phyloP scores from a whole-genome alignment of 768 basidiomycete species.

The Leucocoprinus birnbaumii region DNA sequence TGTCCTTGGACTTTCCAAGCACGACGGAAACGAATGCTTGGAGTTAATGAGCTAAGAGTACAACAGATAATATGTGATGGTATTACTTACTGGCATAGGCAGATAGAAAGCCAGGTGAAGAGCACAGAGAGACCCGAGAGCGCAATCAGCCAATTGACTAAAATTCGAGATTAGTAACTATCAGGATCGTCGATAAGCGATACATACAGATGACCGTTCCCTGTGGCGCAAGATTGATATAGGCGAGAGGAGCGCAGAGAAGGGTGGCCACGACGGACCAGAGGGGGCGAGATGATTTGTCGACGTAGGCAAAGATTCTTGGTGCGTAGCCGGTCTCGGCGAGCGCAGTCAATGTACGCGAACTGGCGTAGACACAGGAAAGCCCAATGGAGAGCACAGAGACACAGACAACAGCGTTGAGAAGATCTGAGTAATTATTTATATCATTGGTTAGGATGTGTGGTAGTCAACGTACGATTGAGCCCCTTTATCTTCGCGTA shows the following conservation, averaged over 20 bases:
- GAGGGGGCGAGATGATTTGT: slow-evolving; percentile 45
- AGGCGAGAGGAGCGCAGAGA: slow-evolving; percentile 36
- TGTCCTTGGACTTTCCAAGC: slow-evolving; percentile 44
- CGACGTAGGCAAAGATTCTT: slow-evolving; percentile 40
- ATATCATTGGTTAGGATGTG: neutral
- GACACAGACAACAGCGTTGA: slow-evolving; percentile 43
- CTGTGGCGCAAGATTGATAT: slow-evolving; percentile 33
- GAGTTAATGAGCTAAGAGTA: neutral
- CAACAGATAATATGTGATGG: neutral
- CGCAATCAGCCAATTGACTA: slow-evolving; percentile 42
- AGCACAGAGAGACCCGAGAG: slow-evolving; percentile 45
- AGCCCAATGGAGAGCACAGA: slow-evolving; percentile 45
- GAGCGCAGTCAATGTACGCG: slow-evolving; percentile 41
- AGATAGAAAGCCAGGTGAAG: slow-evolving; percentile 44
- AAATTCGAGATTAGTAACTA: neutral
- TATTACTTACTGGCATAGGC: slow-evolving; percentile 39
- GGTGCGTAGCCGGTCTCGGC: slow-evolving; percentile 47
- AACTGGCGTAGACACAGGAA: slow-evolving; percentile 44
- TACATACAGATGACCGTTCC: slow-evolving; percentile 37
- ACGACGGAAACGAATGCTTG: slow-evolving; percentile 40
- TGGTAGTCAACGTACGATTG: slow-evolving; percentile 27
- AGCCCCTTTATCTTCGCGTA: slow-evolving; percentile 38
- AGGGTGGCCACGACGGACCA: slow-evolving; percentile 36
- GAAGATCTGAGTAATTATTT: slow-evolving; percentile 21
- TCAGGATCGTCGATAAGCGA: neutral